A percentile compares a stretch with the other conserved stretches of the same genome.
Evolutionary conservation across 192 early-diverging fungal genomes (phyloP).

Genomic region (Dimargaris cristalligena): DNA sequence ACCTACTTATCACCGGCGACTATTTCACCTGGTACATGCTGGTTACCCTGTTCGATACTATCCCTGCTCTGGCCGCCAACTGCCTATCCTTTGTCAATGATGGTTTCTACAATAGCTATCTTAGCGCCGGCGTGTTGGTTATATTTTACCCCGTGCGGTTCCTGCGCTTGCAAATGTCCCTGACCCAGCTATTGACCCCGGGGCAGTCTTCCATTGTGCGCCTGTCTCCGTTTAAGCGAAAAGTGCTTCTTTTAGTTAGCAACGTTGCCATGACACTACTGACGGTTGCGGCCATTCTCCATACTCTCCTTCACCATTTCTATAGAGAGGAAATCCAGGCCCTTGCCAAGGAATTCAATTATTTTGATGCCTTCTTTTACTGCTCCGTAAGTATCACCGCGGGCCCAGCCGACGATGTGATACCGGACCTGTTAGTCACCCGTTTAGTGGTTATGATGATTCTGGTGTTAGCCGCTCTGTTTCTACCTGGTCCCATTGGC

Average conservation of each 20-base stretch:
- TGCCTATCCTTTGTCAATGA: slow-evolving; percentile 16
- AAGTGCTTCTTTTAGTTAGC: slow-evolving; percentile 19
- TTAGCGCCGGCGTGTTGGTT: slow-evolving; percentile 28
- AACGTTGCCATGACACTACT: slow-evolving; percentile 24
- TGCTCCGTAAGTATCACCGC: slow-evolving; percentile 20
- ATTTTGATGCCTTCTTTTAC: slow-evolving; percentile 29
- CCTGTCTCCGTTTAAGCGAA: slow-evolving; percentile 20
- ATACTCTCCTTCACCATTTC: slow-evolving; percentile 26
- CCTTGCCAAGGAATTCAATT: slow-evolving; percentile 17
- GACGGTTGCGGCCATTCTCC: slow-evolving; percentile 23
- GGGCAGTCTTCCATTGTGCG: slow-evolving; percentile 14
- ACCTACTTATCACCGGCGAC: slow-evolving; percentile 23
- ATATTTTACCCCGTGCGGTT: slow-evolving; percentile 31
- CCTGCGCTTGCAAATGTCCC: slow-evolving; percentile 20
- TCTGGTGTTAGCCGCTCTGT: slow-evolving; percentile 23
- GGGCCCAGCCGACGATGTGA: neutral
- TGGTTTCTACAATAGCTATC: slow-evolving; percentile 20
- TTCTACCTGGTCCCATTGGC: slow-evolving; percentile 23
- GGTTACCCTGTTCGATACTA: slow-evolving; percentile 22
- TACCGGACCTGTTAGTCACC: neutral
- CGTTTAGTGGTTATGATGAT: slow-evolving; percentile 17
- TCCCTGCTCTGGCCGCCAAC: slow-evolving; percentile 20
- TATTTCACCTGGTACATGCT: slow-evolving; percentile 18
- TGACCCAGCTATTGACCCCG: slow-evolving; percentile 18
- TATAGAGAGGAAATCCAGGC: slow-evolving; percentile 19